A percentile compares a stretch with the other conserved stretches of the same genome.
phyloP scores from a whole-genome alignment of 2,329 filamentous ascomycete genomes.

The Fusarium sp. region DNA sequence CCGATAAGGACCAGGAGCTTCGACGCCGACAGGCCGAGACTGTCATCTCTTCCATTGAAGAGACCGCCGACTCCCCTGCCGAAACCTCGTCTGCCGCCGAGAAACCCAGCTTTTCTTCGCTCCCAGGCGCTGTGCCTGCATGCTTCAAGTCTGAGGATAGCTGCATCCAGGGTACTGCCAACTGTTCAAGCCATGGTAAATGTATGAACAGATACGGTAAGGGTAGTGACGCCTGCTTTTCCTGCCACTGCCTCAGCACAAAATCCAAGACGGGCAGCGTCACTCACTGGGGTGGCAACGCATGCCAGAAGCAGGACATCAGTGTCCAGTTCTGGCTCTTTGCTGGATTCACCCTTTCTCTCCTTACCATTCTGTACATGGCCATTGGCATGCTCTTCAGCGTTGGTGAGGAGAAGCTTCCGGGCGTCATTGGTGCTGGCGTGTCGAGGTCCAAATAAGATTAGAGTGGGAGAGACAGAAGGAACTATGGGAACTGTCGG shows the following conservation, averaged over 20 bases:
- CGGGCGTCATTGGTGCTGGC: conserved; percentile 95
- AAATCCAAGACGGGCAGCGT: conserved; percentile 69
- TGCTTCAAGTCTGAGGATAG: conserved; percentile 80
- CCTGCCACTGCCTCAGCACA: conserved; percentile 79
- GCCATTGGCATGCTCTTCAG: conserved; percentile 83
- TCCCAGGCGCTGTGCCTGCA: conserved; percentile 67
- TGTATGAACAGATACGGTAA: conserved; percentile 77
- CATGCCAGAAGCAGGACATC: conserved; percentile 92
- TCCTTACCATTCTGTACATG: conserved; percentile 76
- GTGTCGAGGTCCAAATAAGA: conserved; percentile 78
- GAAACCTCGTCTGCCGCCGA: conserved; percentile 46
- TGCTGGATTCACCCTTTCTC: conserved; percentile 76
- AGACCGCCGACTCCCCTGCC: conserved; percentile 41
- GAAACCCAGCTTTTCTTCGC: conserved; percentile 54
- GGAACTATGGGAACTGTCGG: conserved; percentile 26
- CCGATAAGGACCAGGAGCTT: conserved; percentile 58
- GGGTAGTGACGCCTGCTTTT: conserved; percentile 73
- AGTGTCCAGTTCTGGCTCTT: conserved; percentile 92
- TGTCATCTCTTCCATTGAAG: conserved; percentile 58
- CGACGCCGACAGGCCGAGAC: conserved; percentile 64
- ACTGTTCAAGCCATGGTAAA: conserved; percentile 84
- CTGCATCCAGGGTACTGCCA: conserved; percentile 78
- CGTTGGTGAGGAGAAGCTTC: conserved; percentile 88
- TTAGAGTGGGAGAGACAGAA: conserved; percentile 7
- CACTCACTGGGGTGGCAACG: conserved; percentile 83